Evolutionary conservation across 805 yeast genomes (phyloP).

Genomic region (Zygosaccharomyces rouxii): DNA sequence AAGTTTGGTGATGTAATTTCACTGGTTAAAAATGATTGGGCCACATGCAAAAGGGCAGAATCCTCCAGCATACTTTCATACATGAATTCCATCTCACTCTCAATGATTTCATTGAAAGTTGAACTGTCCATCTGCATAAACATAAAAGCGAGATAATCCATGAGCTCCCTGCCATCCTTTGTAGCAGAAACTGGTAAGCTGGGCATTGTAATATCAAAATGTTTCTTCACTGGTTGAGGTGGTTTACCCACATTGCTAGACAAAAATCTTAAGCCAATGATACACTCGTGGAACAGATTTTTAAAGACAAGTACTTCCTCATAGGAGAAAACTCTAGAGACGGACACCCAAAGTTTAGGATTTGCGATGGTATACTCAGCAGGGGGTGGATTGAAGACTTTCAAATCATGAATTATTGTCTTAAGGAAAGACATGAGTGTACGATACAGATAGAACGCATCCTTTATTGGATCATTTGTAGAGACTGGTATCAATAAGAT

Average conservation of each 20-base stretch:
- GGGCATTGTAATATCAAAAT: conserved; percentile 70
- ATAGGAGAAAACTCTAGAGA: conserved; percentile 74
- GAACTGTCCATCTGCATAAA: conserved; percentile 93
- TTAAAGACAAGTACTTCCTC: conserved; percentile 81
- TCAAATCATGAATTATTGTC: conserved; percentile 83
- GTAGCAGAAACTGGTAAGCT: conserved; percentile 80
- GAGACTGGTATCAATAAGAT: conserved; percentile 52
- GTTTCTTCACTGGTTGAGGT: conserved; percentile 27
- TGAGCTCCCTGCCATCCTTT: conserved; percentile 88
- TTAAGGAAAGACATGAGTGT: conserved; percentile 86
- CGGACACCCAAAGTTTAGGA: conserved; percentile 70
- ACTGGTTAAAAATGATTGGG: conserved; percentile 89
- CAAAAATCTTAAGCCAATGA: conserved; percentile 74
- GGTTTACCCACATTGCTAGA: conserved; percentile 40
- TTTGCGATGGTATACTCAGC: conserved; percentile 46
- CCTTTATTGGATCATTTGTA: conserved; percentile 65
- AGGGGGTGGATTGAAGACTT: conserved; percentile 84
- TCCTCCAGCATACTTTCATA: conserved; percentile 77
- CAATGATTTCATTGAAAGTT: conserved; percentile 88
- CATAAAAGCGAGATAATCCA: conserved; percentile 93
- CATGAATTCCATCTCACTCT: conserved; percentile 69
- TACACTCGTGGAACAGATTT: conserved; percentile 76
- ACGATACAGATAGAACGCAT: conserved; percentile 81
- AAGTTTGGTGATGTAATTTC: conserved; percentile 93
- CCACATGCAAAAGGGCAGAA: conserved; percentile 82